Percentiles rank a stretch among this genome's conserved stretches.
Evolutionary conservation across 2,329 filamentous ascomycete genomes (phyloP).

Genomic region (Aspergillus sojae): DNA sequence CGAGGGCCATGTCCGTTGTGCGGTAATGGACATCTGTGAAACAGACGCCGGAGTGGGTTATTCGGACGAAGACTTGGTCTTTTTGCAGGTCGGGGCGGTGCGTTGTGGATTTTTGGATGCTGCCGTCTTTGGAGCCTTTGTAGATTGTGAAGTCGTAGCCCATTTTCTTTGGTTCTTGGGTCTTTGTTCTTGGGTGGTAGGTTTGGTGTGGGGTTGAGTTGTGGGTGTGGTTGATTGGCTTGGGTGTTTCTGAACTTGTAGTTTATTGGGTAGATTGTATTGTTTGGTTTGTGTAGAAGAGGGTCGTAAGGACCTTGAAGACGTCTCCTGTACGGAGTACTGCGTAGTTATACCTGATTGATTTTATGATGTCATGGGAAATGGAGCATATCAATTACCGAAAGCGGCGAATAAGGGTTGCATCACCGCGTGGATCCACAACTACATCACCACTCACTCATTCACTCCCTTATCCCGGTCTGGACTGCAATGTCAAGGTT

Average conservation of each 20-base stretch:
- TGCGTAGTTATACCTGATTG: background rate
- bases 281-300: background rate
- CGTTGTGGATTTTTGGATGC: slow-evolving; percentile 55
- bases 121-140: slow-evolving; percentile 63
- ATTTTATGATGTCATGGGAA: background rate
- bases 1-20: slow-evolving; percentile 36
- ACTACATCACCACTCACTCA: background rate
- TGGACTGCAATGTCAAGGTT: no score
- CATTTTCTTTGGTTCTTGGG: slow-evolving; percentile 13
- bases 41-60: slow-evolving; percentile 70
- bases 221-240: no score
- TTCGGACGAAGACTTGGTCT: slow-evolving; percentile 59
- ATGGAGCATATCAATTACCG: background rate
- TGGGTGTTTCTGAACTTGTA: no score
- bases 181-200: no score
- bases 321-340: background rate
- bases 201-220: no score
- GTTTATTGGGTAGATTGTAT: background rate
- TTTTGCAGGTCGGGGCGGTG: slow-evolving; percentile 38
- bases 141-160: slow-evolving; percentile 60
- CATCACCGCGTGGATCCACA: background rate
- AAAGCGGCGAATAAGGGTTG: background rate
- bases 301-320: background rate
- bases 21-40: slow-evolving; percentile 57
- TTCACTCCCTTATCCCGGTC: background rate